phyloP scores from a whole-genome alignment of 192 early-diverging fungal genomes.

The Endogone sp. region DNA sequence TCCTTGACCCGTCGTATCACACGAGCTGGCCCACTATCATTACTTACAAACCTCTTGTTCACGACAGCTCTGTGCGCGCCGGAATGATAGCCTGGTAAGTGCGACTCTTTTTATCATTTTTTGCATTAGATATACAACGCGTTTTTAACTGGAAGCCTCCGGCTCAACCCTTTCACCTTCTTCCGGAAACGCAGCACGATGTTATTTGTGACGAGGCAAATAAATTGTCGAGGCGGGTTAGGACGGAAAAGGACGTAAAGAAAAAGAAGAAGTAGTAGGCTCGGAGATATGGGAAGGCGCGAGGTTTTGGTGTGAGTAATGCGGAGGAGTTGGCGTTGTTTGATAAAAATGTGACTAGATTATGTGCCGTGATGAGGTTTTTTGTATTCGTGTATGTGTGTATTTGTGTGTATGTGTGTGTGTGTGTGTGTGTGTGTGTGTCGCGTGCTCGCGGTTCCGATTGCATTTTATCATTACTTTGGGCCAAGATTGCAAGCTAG shows the following conservation, averaged over 20 bases:
- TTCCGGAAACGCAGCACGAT: background rate
- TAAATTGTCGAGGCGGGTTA: background rate
- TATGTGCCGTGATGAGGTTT: too few species aligned
- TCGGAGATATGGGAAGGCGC: too few species aligned
- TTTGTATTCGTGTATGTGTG: too few species aligned
- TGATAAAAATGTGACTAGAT: too few species aligned
- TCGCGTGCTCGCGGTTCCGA: too few species aligned
- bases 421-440: too few species aligned
- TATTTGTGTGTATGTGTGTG: too few species aligned
- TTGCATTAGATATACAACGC: background rate
- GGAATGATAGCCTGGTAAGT: conserved; percentile 38
- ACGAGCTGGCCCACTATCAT: background rate
- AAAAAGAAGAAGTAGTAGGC: background rate
- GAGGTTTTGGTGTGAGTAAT: background rate
- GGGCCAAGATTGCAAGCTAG: too few species aligned
- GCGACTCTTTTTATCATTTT: too few species aligned
- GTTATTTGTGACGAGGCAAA: background rate
- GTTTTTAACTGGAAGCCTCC: background rate
- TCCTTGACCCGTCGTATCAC: background rate
- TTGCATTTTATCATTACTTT: too few species aligned
- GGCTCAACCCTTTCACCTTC: background rate
- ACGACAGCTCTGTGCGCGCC: conserved; percentile 30
- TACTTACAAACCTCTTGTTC: background rate
- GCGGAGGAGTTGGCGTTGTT: too few species aligned
- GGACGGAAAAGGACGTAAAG: background rate